Conservation (phyloP, 331 rosid genomes). For the Stylosanthes scabra region DNA sequence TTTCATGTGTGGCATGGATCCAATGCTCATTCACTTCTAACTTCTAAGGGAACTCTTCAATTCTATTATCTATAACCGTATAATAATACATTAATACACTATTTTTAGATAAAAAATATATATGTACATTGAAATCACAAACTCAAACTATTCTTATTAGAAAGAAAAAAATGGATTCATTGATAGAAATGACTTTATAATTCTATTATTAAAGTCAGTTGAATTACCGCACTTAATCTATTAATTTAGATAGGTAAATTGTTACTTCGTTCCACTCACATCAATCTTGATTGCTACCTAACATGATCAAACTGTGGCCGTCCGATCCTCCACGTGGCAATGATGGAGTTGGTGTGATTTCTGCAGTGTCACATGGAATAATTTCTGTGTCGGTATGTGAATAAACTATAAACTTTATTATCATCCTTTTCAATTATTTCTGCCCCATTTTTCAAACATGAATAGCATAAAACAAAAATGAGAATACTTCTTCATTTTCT, state of each 20-base stretch:
- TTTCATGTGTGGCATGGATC: no score
- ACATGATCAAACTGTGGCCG: constrained; percentile 1
- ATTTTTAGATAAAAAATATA: no score
- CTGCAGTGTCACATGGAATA: constrained; percentile 2
- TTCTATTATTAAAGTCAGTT: no score
- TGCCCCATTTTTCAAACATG: neutral
- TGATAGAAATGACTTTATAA: neutral
- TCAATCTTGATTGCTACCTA: neutral
- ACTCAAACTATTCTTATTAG: no score
- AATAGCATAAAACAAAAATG: constrained; percentile 6
- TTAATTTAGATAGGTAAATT: no score
- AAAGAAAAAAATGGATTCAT: neutral
- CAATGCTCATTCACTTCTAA: no score
- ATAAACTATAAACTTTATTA: neutral
- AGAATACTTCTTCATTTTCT: constrained; percentile 20
- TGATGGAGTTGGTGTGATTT: neutral
- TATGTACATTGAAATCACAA: no score
- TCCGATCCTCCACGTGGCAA: neutral
- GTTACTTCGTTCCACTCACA: neutral
- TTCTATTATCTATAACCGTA: no score
- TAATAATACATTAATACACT: no score
- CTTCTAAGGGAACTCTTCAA: no score
- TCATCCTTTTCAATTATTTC: constrained; percentile 11
- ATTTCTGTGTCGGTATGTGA: constrained; percentile 37
- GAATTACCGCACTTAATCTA: no score